Evolutionary conservation across 208 protist species (phyloP), one percentile per base, ranked within the genome.

Genomic region (Trypanosoma lewisi): DNA sequence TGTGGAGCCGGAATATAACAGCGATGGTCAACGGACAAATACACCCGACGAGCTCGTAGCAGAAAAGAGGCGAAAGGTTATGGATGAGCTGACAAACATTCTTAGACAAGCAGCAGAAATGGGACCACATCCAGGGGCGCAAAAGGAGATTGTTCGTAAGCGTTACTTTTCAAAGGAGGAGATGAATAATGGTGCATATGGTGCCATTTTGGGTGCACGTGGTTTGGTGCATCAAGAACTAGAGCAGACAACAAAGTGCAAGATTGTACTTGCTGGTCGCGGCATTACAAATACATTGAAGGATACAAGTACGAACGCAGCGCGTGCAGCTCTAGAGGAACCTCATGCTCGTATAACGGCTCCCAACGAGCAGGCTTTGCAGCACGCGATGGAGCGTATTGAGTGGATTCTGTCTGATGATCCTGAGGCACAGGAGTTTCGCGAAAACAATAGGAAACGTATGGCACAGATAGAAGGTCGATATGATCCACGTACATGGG

Each of bases 401-500:
- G 90, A 97, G 79, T 96, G 89, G 85, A 96, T 97, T 67, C 57
- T 97, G 6, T 95, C 88, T 27, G 90, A 97, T 54, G 86, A 93
- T 47, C 86, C 85, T 5, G 90, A 95, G 67, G 90, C 93, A 0
- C 75, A 85, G 9, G 85, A 91, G 19, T 96, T 95, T 62, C 77
- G 93, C 2, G 90, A 97, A 58, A 85, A 92, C 44, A 97, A 97
- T 70, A 77, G 90, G 25, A 82, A 80, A 33, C 84, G 82, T 17
- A 93, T 89, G 61, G 93, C 93, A 37, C 88, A 96, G 78, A 81
- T 95, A 49, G 91, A 97, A 37, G 93, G 93, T 11, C 82, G 87
- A 19, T 97, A 95, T 75, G 83, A 94, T 58, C 88, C 89, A 11
- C 78, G 83, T 37, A 97, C 87, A 23, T 97, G 91, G 91, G 81